Percentiles rank a stretch among this genome's conserved stretches.
Evolutionary conservation across 2,329 filamentous ascomycete genomes (phyloP).

Genomic region (Dryadomyces quercivorus): DNA sequence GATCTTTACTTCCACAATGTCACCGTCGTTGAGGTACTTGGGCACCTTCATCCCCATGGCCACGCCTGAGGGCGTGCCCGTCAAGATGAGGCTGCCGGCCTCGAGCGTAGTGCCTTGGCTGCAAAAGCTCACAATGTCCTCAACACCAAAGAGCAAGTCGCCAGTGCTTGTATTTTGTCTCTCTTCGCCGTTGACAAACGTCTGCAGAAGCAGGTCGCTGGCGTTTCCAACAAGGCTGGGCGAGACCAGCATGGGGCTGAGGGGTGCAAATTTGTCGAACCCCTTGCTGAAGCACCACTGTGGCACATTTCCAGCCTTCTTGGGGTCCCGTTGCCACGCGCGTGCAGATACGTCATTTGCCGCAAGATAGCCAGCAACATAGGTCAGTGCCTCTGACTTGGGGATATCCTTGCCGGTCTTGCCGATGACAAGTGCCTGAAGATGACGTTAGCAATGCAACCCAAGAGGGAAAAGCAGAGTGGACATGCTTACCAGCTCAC

Average conservation of each 20-base stretch:
- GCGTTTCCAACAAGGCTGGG: slow-evolving; percentile 29
- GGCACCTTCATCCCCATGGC: too few species aligned
- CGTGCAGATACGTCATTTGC: slow-evolving; percentile 44
- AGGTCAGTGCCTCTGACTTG: slow-evolving; percentile 28
- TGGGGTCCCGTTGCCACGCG: slow-evolving; percentile 33
- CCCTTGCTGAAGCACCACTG: slow-evolving; percentile 47
- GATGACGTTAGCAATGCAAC: too few species aligned
- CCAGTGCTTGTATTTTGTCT: too few species aligned
- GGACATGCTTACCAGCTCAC: too few species aligned
- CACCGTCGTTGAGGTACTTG: too few species aligned
- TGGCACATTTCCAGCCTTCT: slow-evolving; percentile 35
- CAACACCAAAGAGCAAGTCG: too few species aligned
- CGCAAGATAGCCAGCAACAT: slow-evolving; percentile 39
- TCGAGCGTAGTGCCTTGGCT: too few species aligned
- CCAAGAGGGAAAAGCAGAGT: too few species aligned
- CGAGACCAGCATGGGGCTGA: slow-evolving; percentile 20
- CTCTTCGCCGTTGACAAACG: slow-evolving; percentile 27
- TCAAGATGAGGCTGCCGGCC: too few species aligned
- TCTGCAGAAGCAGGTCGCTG: slow-evolving; percentile 27
- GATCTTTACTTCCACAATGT: too few species aligned
- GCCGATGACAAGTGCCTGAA: slow-evolving; percentile 3
- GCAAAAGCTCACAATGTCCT: too few species aligned
- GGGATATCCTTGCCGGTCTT: slow-evolving; percentile 27
- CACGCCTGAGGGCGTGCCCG: too few species aligned
- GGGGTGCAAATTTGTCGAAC: slow-evolving; percentile 41